Evolutionary conservation across 2,329 filamentous ascomycete species (phyloP), one percentile per base, ranked within the genome.

Genomic region (Pseudocercospora vitis): DNA sequence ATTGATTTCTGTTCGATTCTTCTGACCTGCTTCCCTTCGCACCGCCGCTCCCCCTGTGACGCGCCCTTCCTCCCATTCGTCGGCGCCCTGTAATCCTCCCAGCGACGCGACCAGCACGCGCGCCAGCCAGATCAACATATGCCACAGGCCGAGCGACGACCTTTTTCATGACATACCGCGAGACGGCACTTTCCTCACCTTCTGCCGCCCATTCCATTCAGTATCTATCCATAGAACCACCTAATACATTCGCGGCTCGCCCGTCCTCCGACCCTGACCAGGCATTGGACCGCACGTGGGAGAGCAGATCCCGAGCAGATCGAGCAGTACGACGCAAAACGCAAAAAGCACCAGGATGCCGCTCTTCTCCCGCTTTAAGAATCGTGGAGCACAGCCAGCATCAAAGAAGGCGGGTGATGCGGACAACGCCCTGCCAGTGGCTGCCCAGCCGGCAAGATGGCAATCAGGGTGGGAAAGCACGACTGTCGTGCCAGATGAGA

Each of bases 401-500:
- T 74, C 76, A 55, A 88, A 91, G 75, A 55, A 57, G 23, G 58
- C 65, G 39, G 52, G 60, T 26, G 58, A 60, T 48, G 33, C 52
- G 28, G 53, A 50, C 54, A 61, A 59, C 44, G 49, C 81, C 74
- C 64, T 64, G 79, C 82, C 85, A 31, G 24, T 21, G n/a, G 24
- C 26, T 8, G 73, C 79, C 57, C 90, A 91, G 74, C 88, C 88
- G 52, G 53, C 50, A 21, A 82, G 81, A 72, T 96, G 90, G 87
- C 60, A 68, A 88, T 89, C 57, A 88, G 96, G 90, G 60, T 99
- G 91, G 83, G 81, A 84, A 58, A 87, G 92, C 67, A 88, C 81
- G 50, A 83, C 85, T 42, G 86, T 99, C 61, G 86, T 89, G 49
- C 88, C 91, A 4, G 90, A 96, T 62, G 94, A 99, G 75, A 85